Evolutionary conservation across 2,329 filamentous ascomycete genomes (phyloP).

Genomic region (Conoideocrella luteorostrata): DNA sequence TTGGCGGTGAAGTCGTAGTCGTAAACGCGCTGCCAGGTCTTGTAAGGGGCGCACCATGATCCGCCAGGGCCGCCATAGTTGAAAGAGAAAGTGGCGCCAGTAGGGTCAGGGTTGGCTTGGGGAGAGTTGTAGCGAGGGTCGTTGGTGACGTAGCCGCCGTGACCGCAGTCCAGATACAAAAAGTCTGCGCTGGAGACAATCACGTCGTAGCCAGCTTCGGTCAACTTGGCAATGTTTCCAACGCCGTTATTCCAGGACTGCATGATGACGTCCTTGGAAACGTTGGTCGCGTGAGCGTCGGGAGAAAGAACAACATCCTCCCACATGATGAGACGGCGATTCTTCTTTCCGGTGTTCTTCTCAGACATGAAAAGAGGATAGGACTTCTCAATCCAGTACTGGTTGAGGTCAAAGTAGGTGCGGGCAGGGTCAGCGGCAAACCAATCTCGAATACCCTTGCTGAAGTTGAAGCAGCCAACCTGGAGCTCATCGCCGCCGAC

Average conservation of each 20-base stretch:
- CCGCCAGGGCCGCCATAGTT: slow-evolving; percentile 48
- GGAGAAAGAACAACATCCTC: slow-evolving; percentile 42
- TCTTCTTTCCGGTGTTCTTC: slow-evolving; percentile 18
- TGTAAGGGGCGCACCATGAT: slow-evolving; percentile 54
- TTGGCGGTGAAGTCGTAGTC: slow-evolving; percentile 48
- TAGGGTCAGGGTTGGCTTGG: slow-evolving; percentile 41
- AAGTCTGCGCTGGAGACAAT: slow-evolving; percentile 51
- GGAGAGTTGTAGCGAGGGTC: slow-evolving; percentile 48
- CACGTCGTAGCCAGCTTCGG: slow-evolving; percentile 43
- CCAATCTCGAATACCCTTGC: slow-evolving; percentile 40
- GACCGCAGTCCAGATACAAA: slow-evolving; percentile 51
- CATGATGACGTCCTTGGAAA: slow-evolving; percentile 45
- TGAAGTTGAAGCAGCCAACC: slow-evolving; percentile 49
- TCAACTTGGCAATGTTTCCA: slow-evolving; percentile 44
- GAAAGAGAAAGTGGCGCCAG: slow-evolving; percentile 34
- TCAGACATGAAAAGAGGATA: slow-evolving; percentile 40
- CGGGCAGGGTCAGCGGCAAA: slow-evolving; percentile 38
- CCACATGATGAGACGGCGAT: slow-evolving; percentile 52
- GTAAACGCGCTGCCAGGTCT: slow-evolving; percentile 55
- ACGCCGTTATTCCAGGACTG: slow-evolving; percentile 50
- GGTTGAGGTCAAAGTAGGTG: slow-evolving; percentile 42
- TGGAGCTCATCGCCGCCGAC: slow-evolving; percentile 51
- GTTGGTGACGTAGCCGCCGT: slow-evolving; percentile 47
- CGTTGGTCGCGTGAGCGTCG: slow-evolving; percentile 35
- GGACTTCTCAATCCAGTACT: slow-evolving; percentile 47